These are phyloP conservation scores for Albatrellus ellisii DNA, from an alignment of 768 basidiomycete species.

Conservation along the genomic window DNA sequence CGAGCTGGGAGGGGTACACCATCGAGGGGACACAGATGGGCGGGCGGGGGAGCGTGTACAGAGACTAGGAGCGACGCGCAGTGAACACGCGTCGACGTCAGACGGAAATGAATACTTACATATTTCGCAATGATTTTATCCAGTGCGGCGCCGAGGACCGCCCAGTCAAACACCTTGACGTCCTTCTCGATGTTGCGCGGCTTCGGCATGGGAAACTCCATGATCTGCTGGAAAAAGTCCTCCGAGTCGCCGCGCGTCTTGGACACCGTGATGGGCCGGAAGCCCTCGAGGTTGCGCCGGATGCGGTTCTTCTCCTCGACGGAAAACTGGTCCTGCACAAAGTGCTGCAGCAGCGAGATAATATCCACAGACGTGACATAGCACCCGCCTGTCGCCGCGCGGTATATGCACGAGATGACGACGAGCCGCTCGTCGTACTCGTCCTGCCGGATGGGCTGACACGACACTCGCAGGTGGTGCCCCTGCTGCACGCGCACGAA, in stretches of 20 bases:
- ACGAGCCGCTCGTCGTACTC: conserved; percentile 64
- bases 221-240: conserved; percentile 89
- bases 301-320: conserved; percentile 98
- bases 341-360: conserved; percentile 81
- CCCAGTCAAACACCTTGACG: conserved; percentile 79
- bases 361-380: conserved; percentile 94
- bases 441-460: conserved; percentile 58
- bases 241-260: conserved; percentile 74
- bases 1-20: too few relatives aligned
- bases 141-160: conserved; percentile 51
- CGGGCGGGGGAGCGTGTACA: conserved; percentile 1
- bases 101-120: conserved; percentile 28
- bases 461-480: conserved; percentile 62
- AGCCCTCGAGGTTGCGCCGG: conserved; percentile 85
- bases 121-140: conserved; percentile 81
- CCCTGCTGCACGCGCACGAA: conserved; percentile 75
- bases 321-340: conserved; percentile 62
- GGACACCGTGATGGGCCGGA: conserved; percentile 80
- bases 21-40: too few relatives aligned
- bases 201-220: conserved; percentile 90
- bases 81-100: background rate
- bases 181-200: conserved; percentile 98
- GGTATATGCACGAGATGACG: conserved; percentile 92
- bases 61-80: background rate
- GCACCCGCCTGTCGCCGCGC: conserved; percentile 60